Evolutionary conservation across 139 green algal genomes (phyloP).

Genomic region (Limnomonas spitsbergensis): DNA sequence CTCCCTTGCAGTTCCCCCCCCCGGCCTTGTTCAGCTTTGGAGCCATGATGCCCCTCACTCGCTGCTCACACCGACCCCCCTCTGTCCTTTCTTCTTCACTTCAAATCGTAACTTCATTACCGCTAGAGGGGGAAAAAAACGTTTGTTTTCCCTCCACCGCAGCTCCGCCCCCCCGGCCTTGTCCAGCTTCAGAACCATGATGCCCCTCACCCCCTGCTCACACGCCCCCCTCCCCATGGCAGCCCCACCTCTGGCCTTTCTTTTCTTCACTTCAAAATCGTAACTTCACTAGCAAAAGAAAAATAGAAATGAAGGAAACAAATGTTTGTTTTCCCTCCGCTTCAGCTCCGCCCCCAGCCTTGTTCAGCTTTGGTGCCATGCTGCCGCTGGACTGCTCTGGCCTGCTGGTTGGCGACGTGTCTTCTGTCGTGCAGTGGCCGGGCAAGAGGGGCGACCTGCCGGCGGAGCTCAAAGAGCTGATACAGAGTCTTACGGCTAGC

Average conservation of each 20-base stretch:
- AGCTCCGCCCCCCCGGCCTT: too few relatives aligned
- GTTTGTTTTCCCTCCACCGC: too few relatives aligned
- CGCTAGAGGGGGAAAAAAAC: too few relatives aligned
- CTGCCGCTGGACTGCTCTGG: background rate
- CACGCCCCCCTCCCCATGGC: too few relatives aligned
- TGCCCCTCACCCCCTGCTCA: too few relatives aligned
- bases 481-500: constrained; percentile 4
- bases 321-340: background rate
- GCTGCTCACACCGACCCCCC: too few relatives aligned
- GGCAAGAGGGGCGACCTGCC: background rate
- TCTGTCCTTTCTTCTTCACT: too few relatives aligned
- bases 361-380: background rate
- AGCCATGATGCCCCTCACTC: too few relatives aligned
- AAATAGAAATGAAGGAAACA: background rate
- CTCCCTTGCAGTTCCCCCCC: background rate
- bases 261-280: too few relatives aligned
- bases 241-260: too few relatives aligned
- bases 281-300: background rate
- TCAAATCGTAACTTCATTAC: too few relatives aligned
- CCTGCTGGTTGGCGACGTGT: background rate
- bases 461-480: background rate
- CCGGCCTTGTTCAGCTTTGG: background rate
- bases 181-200: too few relatives aligned
- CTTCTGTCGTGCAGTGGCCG: constrained; percentile 12
- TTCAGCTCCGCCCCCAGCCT: background rate